phyloP scores from a whole-genome alignment of 78 protist genomes.

The Mastigamoeba balamuthi region DNA sequence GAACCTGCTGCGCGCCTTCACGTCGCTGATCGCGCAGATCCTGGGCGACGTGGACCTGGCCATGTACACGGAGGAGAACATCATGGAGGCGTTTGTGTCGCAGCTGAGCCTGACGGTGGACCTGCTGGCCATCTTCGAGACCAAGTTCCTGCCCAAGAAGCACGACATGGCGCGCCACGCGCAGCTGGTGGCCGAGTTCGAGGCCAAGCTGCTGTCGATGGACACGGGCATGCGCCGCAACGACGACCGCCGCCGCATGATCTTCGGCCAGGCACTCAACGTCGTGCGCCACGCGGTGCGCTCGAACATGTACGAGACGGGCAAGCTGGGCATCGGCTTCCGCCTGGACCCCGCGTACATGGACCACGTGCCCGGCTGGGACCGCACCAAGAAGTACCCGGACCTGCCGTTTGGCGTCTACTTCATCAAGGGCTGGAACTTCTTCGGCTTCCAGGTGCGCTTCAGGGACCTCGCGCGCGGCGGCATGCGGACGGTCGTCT shows the following conservation, averaged over 20 bases:
- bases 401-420: slow-evolving; percentile 61
- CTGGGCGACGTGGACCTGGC: neutral
- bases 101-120: neutral
- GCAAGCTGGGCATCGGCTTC: slow-evolving; percentile 64
- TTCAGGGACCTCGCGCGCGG: slow-evolving; percentile 83
- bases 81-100: neutral
- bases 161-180: neutral
- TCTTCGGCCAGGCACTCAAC: neutral
- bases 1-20: neutral
- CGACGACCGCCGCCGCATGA: neutral
- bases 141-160: neutral
- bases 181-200: neutral
- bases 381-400: slow-evolving; percentile 27
- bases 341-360: slow-evolving; percentile 59
- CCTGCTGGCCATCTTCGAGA: neutral
- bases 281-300: slow-evolving; percentile 8
- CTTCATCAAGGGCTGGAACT: slow-evolving; percentile 62
- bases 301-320: slow-evolving; percentile 59
- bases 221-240: neutral
- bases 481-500: slow-evolving; percentile 66
- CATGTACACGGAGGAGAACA: neutral
- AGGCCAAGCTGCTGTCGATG: neutral
- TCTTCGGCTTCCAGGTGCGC: slow-evolving; percentile 83
- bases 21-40: neutral
- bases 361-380: slow-evolving; percentile 10